Conservation (phyloP, 495 filamentous ascomycete genomes). For the Lasiosphaeriaceae sp. region DNA sequence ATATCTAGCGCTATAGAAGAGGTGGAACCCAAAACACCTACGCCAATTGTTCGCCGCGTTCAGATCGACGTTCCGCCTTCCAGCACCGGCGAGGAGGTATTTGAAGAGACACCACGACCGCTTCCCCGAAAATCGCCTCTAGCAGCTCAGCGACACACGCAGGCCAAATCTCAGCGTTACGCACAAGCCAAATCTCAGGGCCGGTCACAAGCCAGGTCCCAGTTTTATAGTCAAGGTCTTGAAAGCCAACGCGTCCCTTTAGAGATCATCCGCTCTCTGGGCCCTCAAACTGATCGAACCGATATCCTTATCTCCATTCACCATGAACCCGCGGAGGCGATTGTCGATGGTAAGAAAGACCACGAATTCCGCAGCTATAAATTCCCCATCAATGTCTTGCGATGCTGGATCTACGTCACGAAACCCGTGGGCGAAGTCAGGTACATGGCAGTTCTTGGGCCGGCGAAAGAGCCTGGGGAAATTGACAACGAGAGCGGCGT, state of each 20-base stretch:
- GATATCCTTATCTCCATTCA: conserved; percentile 46
- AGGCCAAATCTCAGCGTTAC: conserved; percentile 4
- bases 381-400: conserved; percentile 35
- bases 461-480: conserved; percentile 37
- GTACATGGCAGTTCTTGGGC: conserved; percentile 47
- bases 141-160: conserved; percentile 6
- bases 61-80: conserved; percentile 16
- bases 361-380: conserved; percentile 45
- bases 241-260: conserved; percentile 50
- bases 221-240: conserved; percentile 37
- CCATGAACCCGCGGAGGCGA: conserved; percentile 33
- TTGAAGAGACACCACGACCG: conserved; percentile 22
- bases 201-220: conserved; percentile 18
- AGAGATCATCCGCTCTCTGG: conserved; percentile 38
- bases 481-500: conserved; percentile 33
- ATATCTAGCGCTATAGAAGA: not conserved
- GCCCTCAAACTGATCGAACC: conserved; percentile 40
- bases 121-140: conserved; percentile 3
- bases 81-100: conserved; percentile 22
- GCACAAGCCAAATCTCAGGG: not conserved
- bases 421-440: conserved; percentile 35
- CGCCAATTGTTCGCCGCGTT: conserved; percentile 9
- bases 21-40: conserved; percentile 4
- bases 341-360: conserved; percentile 37
- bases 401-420: conserved; percentile 48